These are phyloP conservation scores for Fusarium globosum DNA, from an alignment of 2,329 filamentous ascomycete species.

Conservation along the genomic window DNA sequence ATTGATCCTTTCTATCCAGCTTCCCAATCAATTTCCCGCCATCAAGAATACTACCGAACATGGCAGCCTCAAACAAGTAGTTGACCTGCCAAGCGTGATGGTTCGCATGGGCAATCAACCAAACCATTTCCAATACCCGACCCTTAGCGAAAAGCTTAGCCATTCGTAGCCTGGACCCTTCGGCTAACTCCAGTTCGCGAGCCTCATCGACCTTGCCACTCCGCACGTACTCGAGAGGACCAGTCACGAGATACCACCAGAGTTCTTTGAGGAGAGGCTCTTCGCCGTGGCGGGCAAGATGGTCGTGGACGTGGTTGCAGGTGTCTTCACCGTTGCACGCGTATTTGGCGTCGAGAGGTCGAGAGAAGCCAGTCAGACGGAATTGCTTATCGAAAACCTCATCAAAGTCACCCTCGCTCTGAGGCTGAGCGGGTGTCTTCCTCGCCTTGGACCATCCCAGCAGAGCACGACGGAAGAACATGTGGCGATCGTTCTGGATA, in stretches of 20 bases:
- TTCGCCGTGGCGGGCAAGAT: background rate
- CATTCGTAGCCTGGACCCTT: conserved; percentile 37
- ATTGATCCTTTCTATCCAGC: conserved; percentile 44
- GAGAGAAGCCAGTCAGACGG: conserved; percentile 43
- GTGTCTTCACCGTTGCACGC: conserved; percentile 34
- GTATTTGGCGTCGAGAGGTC: conserved; percentile 30
- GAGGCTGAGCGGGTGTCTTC: conserved; percentile 40
- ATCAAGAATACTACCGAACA: conserved; percentile 50
- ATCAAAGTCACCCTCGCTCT: conserved; percentile 46
- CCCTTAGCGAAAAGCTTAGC: conserved; percentile 39
- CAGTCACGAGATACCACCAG: conserved; percentile 33
- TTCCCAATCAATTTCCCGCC: conserved; percentile 45
- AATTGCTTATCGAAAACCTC: conserved; percentile 46
- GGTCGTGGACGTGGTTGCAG: conserved; percentile 27
- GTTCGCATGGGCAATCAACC: conserved; percentile 40
- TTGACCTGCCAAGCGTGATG: conserved; percentile 48
- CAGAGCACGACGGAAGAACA: conserved; percentile 47
- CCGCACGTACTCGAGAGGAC: conserved; percentile 31
- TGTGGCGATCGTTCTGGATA: conserved; percentile 48
- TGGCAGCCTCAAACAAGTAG: conserved; percentile 48
- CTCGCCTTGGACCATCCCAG: conserved; percentile 47
- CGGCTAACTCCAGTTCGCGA: conserved; percentile 14
- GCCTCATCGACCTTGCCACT: conserved; percentile 25
- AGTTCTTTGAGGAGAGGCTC: conserved; percentile 35
- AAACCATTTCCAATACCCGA: conserved; percentile 38